These are phyloP conservation scores for Solanum tarijense DNA, from an alignment of 257 asterid species.

Conservation along the genomic window DNA sequence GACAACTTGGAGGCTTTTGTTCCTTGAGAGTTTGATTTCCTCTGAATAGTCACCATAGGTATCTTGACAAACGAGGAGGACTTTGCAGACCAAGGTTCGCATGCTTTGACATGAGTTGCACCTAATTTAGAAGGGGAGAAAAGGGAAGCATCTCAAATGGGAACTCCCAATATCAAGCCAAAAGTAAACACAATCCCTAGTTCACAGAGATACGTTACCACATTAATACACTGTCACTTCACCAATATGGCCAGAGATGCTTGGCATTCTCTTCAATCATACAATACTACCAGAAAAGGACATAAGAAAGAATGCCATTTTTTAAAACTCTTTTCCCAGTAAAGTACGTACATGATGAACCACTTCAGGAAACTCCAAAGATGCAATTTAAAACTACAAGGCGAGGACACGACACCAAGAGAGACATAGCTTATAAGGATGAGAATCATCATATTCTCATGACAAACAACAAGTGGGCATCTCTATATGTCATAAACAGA, in stretches of 20 bases:
- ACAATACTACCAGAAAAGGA: not conserved
- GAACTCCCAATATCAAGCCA: not conserved
- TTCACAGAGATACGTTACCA: not conserved
- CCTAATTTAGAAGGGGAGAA: conserved; percentile 17
- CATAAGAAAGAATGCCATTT: not conserved
- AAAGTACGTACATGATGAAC: not conserved
- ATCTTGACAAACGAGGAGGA: conserved; percentile 35
- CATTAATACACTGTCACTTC: not conserved
- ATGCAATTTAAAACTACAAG: not conserved
- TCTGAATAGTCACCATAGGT: conserved; percentile 13
- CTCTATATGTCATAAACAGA: not conserved
- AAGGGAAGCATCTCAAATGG: not conserved
- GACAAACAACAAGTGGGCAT: not conserved
- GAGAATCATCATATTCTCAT: not conserved
- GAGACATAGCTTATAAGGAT: not conserved
- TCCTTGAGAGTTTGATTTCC: conserved; percentile 20
- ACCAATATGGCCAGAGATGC: not conserved
- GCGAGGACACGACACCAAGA: not conserved
- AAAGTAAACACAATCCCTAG: not conserved
- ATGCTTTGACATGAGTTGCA: conserved; percentile 27
- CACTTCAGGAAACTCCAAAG: not conserved
- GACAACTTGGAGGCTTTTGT: conserved; percentile 18
- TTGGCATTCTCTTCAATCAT: not conserved
- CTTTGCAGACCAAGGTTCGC: conserved; percentile 17
- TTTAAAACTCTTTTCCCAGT: not conserved